Evolutionary conservation across 2,329 filamentous ascomycete genomes (phyloP).

Genomic region (Microdochium trichocladiopsis): DNA sequence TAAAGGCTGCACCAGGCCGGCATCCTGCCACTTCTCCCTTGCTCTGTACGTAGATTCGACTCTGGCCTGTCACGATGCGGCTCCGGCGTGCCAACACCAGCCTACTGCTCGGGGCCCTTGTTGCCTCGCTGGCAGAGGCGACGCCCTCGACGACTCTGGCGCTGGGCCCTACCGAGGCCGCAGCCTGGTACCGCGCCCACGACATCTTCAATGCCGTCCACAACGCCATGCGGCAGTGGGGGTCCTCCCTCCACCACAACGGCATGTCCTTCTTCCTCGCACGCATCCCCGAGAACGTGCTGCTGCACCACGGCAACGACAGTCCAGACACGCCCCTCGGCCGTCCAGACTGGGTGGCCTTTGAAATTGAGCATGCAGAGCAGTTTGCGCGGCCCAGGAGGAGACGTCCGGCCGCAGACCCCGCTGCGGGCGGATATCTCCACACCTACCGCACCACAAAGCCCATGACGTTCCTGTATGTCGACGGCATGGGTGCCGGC

Average conservation of each 20-base stretch:
- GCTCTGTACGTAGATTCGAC: too few relatives aligned
- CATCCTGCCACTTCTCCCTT: too few relatives aligned
- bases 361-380: slow-evolving; percentile 55
- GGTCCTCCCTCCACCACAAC: slow-evolving; percentile 54
- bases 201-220: slow-evolving; percentile 57
- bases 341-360: slow-evolving; percentile 50
- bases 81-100: too few relatives aligned
- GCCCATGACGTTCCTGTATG: slow-evolving; percentile 42
- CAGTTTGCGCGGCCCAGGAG: slow-evolving; percentile 35
- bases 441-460: slow-evolving; percentile 44
- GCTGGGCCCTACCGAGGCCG: slow-evolving; percentile 1
- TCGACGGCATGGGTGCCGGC: slow-evolving; percentile 51
- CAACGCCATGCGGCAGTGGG: slow-evolving; percentile 56
- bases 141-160: neutral
- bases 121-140: too few relatives aligned
- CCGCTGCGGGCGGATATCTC: slow-evolving; percentile 35
- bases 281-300: slow-evolving; percentile 43
- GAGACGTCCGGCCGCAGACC: neutral
- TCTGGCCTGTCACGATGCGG: too few relatives aligned
- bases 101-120: too few relatives aligned
- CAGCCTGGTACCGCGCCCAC: slow-evolving; percentile 23
- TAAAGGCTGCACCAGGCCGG: too few relatives aligned
- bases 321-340: slow-evolving; percentile 33
- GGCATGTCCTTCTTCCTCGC: slow-evolving; percentile 56
- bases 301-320: slow-evolving; percentile 49